Base-by-base conservation (phyloP, 106 monocot genomes). In the Xerophyta viscosa region DNA sequence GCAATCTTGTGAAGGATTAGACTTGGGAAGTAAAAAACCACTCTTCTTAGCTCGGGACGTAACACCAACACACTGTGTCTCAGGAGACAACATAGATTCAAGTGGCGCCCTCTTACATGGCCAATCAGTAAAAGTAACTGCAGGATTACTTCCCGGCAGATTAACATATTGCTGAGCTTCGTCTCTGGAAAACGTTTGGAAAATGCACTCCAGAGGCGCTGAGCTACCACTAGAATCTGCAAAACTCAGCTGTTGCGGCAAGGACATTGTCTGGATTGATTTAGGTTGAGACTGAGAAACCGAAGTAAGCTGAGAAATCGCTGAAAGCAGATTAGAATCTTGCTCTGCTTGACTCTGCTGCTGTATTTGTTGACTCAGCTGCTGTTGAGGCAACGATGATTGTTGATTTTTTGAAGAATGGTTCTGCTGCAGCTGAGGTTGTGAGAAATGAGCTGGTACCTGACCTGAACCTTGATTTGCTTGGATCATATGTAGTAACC, bases 161-260 rank as follows among this genome's bases (percentile, higher is more conserved):
- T 41, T 67, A 49, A 75, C 63, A 56, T 80, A 46, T 25, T 66
- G 63, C 31, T 76, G 58, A 47, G 74, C 30, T 58, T 93, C 93
- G 57, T 88, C 88, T 46, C 70, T 49, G 23, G 88, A 71, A 58
- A 84, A 81, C 5, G 80, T 66, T 13, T 68, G 68, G 56, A 88
- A 72, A 27, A 72, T 63, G 24, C 74, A 63, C 52, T 75, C 74
- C 46, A 94, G 18, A 18, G 74, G 71, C 6, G 84, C 53, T 17
- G 70, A 37, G 61, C 55, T 75, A 36, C 52, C 54, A 63, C 68
- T 75, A 20, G 71, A 41, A 29, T 81, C 75, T n/a, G 75, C 21
- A 52, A 64, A 73, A 59, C 37, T 80, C 25, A 66, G 86, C 24
- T 66, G 62, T 60, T 80, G 79, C 27, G 52, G 51, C 54, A 71